These are phyloP conservation scores for Phytophthora macrochlamydospora DNA, from an alignment of 352 stramenopile species.

Conservation along the genomic window DNA sequence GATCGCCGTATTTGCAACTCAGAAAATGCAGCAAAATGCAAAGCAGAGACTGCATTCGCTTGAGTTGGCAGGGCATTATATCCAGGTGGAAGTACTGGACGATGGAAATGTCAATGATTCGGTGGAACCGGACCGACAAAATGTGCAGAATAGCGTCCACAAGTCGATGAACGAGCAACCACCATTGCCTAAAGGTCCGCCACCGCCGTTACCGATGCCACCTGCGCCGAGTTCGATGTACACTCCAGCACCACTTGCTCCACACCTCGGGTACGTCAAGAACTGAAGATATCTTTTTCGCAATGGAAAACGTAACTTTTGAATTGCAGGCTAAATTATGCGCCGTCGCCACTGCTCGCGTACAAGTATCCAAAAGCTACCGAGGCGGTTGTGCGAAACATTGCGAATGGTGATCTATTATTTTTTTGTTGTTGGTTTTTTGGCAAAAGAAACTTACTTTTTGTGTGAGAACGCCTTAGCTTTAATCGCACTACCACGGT, in stretches of 20 bases:
- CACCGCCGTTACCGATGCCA: slow-evolving; percentile 31
- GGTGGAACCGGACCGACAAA: slow-evolving; percentile 11
- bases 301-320: too few species aligned
- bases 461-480: slow-evolving; percentile 37
- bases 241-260: slow-evolving; percentile 56
- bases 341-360: slow-evolving; percentile 78
- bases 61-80: slow-evolving; percentile 56
- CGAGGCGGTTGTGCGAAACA: slow-evolving; percentile 82
- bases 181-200: slow-evolving; percentile 37
- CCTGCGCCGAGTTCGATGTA: slow-evolving; percentile 20
- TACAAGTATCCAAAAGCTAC: slow-evolving; percentile 89
- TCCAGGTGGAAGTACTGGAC: slow-evolving; percentile 41
- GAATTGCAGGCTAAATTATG: slow-evolving; percentile 73
- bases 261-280: slow-evolving; percentile 69
- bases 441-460: too few species aligned
- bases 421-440: too few species aligned
- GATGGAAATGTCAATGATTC: slow-evolving; percentile 13
- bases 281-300: background rate
- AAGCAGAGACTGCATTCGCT: slow-evolving; percentile 47
- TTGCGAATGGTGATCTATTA: slow-evolving; percentile 73
- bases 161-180: slow-evolving; percentile 15
- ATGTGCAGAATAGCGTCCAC: background rate
- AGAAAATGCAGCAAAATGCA: slow-evolving; percentile 39
- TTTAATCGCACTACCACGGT: slow-evolving; percentile 82
- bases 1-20: slow-evolving; percentile 50